Evolutionary conservation across 164 flowering plant genomes (phyloP).

Genomic region (Stephania yunnanensis): DNA sequence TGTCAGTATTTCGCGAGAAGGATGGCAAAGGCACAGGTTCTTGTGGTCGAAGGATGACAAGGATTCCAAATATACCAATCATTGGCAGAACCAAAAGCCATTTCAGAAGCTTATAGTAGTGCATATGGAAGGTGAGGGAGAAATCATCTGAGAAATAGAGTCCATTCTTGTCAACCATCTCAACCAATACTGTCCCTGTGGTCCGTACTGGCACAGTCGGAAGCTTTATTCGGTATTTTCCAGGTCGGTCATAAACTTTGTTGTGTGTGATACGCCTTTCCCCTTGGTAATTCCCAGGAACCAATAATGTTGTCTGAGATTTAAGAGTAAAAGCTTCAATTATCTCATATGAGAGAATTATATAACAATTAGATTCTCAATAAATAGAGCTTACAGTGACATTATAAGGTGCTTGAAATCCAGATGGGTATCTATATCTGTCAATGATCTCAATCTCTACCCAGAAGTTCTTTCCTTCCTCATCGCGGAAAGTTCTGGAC

Average conservation of each 20-base stretch:
- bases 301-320: slow-evolving; percentile 68
- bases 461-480: slow-evolving; percentile 97
- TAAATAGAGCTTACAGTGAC: slow-evolving; percentile 60
- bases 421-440: slow-evolving; percentile 69
- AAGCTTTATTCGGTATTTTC: slow-evolving; percentile 65
- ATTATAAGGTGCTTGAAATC: slow-evolving; percentile 87
- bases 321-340: slow-evolving; percentile 2
- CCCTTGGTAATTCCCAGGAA: slow-evolving; percentile 97
- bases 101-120: slow-evolving; percentile 85
- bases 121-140: slow-evolving; percentile 93
- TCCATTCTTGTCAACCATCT: slow-evolving; percentile 92
- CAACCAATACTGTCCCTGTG: slow-evolving; percentile 85
- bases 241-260: slow-evolving; percentile 57
- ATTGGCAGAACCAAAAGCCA: slow-evolving; percentile 97
- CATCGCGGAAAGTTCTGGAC: slow-evolving; percentile 92
- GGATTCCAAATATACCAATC: slow-evolving; percentile 94
- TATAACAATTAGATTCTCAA: background rate
- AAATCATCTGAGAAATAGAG: slow-evolving; percentile 88
- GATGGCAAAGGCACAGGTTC: slow-evolving; percentile 91
- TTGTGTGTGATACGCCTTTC: slow-evolving; percentile 68
- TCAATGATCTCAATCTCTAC: slow-evolving; percentile 92
- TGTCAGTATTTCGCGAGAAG: slow-evolving; percentile 83
- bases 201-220: slow-evolving; percentile 90
- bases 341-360: background rate
- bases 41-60: slow-evolving; percentile 90